Evolutionary conservation across 495 filamentous ascomycete genomes (phyloP).

Genomic region (Xylaria bambusicola): DNA sequence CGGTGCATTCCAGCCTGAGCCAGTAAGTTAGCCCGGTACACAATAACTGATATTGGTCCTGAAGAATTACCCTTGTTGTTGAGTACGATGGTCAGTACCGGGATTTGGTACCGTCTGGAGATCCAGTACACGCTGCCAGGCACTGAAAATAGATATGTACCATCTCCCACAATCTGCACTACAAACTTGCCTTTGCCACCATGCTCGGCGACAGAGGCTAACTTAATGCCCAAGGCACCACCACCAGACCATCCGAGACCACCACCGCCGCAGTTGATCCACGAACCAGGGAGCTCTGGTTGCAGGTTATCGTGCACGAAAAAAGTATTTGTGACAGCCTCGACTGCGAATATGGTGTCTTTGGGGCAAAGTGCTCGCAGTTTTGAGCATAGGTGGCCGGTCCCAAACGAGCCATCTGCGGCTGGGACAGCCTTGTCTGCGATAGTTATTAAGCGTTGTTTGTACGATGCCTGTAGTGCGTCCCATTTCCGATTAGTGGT

Average conservation of each 20-base stretch:
- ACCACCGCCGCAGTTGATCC: constrained; percentile 93
- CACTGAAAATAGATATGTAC: constrained; percentile 86
- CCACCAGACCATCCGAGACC: constrained; percentile 96
- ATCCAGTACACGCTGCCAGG: constrained; percentile 96
- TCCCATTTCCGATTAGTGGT: constrained; percentile 54
- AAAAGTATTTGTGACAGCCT: constrained; percentile 82
- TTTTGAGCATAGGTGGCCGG: constrained; percentile 66
- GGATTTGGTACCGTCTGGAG: constrained; percentile 78
- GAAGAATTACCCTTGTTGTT: constrained; percentile 76
- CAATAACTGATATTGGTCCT: constrained; percentile 2
- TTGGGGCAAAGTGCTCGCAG: constrained; percentile 66
- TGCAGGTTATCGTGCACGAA: constrained; percentile 82
- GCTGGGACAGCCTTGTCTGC: constrained; percentile 56
- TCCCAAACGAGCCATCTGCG: constrained; percentile 66
- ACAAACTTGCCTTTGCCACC: constrained; percentile 79
- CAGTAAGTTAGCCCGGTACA: constrained; percentile 4
- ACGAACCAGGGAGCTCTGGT: constrained; percentile 73
- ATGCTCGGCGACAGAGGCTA: constrained; percentile 69
- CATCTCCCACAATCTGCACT: constrained; percentile 90
- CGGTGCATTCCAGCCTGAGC: constrained; percentile 81
- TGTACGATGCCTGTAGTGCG: constrained; percentile 60
- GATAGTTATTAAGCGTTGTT: constrained; percentile 60
- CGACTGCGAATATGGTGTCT: constrained; percentile 83
- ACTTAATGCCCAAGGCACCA: constrained; percentile 82
- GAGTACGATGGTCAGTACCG: constrained; percentile 84